Conservation (phyloP, 352 stramenopile species). For the Pythium myriotylum region DNA sequence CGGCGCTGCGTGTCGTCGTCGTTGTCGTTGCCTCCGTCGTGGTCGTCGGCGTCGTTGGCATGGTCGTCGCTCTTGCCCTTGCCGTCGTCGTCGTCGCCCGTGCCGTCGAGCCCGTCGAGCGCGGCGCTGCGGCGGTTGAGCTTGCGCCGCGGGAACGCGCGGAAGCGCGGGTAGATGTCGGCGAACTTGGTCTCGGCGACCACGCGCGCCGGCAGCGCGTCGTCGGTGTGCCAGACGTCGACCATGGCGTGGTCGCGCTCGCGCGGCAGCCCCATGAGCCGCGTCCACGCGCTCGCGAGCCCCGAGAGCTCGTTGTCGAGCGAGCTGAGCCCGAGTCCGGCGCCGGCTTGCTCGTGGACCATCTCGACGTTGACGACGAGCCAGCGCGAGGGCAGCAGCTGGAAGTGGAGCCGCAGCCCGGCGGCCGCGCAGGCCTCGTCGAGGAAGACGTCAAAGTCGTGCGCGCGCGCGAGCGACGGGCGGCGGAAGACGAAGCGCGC, state of each 20-base stretch:
- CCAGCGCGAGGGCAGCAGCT: constrained; percentile 46
- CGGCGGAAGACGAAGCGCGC: constrained; percentile 64
- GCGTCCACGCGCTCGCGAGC: constrained; percentile 51
- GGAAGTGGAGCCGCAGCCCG: constrained; percentile 55
- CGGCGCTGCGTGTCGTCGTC: constrained; percentile 37
- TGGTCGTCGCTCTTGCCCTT: constrained; percentile 16
- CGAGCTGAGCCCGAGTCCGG: too few species aligned
- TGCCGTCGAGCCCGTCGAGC: not conserved
- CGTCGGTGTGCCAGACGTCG: constrained; percentile 74
- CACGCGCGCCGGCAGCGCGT: constrained; percentile 51
- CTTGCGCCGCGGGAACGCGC: constrained; percentile 43
- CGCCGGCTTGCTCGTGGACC: constrained; percentile 12
- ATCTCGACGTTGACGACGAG: constrained; percentile 59
- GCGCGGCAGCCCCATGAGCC: constrained; percentile 59
- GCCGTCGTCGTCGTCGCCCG: constrained; percentile 27
- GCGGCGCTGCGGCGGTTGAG: constrained; percentile 34
- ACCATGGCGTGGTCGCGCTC: constrained; percentile 61
- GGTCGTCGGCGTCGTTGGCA: constrained; percentile 44
- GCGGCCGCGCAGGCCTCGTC: constrained; percentile 49
- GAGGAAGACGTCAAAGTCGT: constrained; percentile 71
- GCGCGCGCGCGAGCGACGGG: constrained; percentile 53
- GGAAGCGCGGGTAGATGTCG: constrained; percentile 65
- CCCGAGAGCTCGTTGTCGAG: constrained; percentile 38
- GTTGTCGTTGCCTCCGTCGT: constrained; percentile 46
- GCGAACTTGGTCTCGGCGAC: constrained; percentile 65